A percentile compares a stretch with the other conserved stretches of the same genome.
These are phyloP conservation scores for Fusarium citri DNA, from an alignment of 2,329 filamentous ascomycete species.

Conservation along the genomic window DNA sequence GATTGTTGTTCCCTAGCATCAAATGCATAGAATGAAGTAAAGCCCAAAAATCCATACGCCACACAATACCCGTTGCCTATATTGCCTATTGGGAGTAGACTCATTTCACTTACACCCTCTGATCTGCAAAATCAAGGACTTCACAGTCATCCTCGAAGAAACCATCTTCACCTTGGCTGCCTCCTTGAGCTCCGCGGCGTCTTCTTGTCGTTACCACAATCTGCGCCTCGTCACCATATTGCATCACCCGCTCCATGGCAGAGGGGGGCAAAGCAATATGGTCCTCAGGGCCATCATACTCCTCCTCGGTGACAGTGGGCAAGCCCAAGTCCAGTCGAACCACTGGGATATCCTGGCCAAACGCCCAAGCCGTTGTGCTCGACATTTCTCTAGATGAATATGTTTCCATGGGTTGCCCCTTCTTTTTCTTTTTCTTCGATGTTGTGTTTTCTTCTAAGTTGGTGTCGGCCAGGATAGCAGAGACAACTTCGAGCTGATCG, in stretches of 20 bases:
- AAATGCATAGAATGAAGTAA: slow-evolving; percentile 40
- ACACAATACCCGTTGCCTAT: slow-evolving; percentile 18
- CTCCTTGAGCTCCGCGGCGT: slow-evolving; percentile 65
- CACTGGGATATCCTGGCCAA: slow-evolving; percentile 66
- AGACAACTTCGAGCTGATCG: slow-evolving; percentile 52
- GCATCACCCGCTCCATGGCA: slow-evolving; percentile 72
- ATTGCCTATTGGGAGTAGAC: slow-evolving; percentile 7
- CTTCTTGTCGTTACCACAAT: slow-evolving; percentile 85
- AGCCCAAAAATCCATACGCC: slow-evolving; percentile 31
- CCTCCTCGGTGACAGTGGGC: slow-evolving; percentile 61
- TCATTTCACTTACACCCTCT: slow-evolving; percentile 64
- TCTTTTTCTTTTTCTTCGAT: slow-evolving; percentile 54
- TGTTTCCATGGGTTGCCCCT: slow-evolving; percentile 45
- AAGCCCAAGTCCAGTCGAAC: slow-evolving; percentile 66
- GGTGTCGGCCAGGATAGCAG: slow-evolving; percentile 55
- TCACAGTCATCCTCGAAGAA: slow-evolving; percentile 96
- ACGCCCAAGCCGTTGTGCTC: slow-evolving; percentile 62
- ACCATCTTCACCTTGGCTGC: slow-evolving; percentile 72
- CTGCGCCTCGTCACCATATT: slow-evolving; percentile 75
- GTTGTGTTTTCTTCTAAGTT: slow-evolving; percentile 55
- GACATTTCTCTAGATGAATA: slow-evolving; percentile 29
- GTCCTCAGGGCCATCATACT: slow-evolving; percentile 63
- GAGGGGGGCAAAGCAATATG: slow-evolving; percentile 70
- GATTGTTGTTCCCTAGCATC: slow-evolving; percentile 19
- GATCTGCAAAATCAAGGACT: slow-evolving; percentile 86